Base-by-base conservation (phyloP, 83 land plant species). In the Diphasiastrum complanatum region DNA sequence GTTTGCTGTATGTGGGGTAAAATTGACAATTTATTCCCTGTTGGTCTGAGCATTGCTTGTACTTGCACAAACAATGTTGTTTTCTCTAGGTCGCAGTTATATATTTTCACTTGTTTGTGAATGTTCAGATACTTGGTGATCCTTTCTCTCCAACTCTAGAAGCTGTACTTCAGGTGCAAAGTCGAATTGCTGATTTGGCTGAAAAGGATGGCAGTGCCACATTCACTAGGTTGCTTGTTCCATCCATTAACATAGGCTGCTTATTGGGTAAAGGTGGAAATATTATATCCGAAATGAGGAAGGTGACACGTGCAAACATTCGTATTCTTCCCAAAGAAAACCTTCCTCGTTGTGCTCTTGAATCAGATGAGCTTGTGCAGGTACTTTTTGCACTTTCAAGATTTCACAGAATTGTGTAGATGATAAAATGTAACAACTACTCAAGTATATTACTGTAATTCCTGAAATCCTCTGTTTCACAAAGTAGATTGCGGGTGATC, bases 301-400 rank as follows among this genome's bases (percentile, higher is more conserved):
- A 68, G 31, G 67, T 71, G 27, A 84, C 88, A 36, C 68, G 82
- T 58, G 88, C 88, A 43, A 70, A 55, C n/a, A 78, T 83, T 40
- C 79, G 76, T 35, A 70, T 84, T 45, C 65, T 78, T 64, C 71
- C 77, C 11, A 60, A 65, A 4, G 87, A 84, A 1, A 67, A 67
- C 53, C 67, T 81, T 35, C 88, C 85, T 27, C 45, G 64, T 4
- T 76, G 85, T 72, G 88, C 85, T 36, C 67, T 78, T 73, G 55
- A 61, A 33, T 56, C 53, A 30, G 88, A 84, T 70, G 85, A 81
- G 53, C 68, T 81, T 27, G 88, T 84, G 24, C 84, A 84, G 76
- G 85, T 84, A 47, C 57, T 43, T 0, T 49, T 30, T 59, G 25
- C 6, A 20, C 23, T 55, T 53, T 4, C 23, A 26, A 25, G 34